phyloP scores from a whole-genome alignment of 768 basidiomycete species.

The Tricholoma sp. region DNA sequence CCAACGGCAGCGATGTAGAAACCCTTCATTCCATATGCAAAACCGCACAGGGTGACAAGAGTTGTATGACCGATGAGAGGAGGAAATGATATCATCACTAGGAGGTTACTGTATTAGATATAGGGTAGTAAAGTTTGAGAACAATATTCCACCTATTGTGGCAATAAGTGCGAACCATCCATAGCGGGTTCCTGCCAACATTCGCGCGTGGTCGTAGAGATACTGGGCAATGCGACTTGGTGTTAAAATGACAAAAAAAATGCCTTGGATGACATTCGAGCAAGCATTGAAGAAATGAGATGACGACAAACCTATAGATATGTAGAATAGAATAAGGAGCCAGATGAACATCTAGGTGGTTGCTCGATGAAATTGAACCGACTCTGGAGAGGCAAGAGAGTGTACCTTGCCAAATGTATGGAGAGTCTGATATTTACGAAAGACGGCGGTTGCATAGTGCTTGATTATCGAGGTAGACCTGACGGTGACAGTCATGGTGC shows the following conservation, averaged over 20 bases:
- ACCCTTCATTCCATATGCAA: conserved; percentile 78
- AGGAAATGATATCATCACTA: conserved; percentile 51
- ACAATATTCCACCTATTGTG: conserved; percentile 42
- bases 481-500: conserved; percentile 20
- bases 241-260: conserved; percentile 46
- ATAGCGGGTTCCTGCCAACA: conserved; percentile 50
- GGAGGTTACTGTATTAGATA: conserved; percentile 2
- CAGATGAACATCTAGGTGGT: conserved; percentile 50
- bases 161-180: conserved; percentile 57
- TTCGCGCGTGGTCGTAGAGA: conserved; percentile 63
- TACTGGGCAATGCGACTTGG: conserved; percentile 66
- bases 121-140: neutral
- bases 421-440: conserved; percentile 44
- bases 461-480: conserved; percentile 21
- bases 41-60: conserved; percentile 64
- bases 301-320: conserved; percentile 28
- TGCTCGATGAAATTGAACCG: conserved; percentile 3
- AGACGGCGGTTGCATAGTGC: conserved; percentile 26
- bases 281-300: neutral
- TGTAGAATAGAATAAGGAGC: conserved; percentile 54
- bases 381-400: conserved; percentile 7
- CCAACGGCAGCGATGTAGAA: conserved; percentile 59
- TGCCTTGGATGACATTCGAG: conserved; percentile 16
- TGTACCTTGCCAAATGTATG: conserved; percentile 51
- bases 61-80: conserved; percentile 69